Evolutionary conservation across 805 yeast genomes (phyloP), one percentile per base, ranked within the genome.

Genomic region (Candida peoriensis): DNA sequence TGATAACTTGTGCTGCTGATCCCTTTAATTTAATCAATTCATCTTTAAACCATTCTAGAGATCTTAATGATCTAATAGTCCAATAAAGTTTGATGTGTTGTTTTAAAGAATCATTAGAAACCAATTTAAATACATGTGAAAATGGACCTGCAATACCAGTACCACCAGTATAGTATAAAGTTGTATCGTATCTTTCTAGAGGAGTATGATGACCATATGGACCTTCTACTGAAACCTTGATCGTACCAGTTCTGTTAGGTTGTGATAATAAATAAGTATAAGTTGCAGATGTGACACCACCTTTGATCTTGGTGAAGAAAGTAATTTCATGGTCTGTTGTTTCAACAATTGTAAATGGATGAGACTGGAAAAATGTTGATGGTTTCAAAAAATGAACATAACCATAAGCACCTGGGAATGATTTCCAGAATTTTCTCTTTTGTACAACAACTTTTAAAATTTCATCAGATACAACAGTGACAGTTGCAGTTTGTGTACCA

Each of bases 261-360:
- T 27, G 32, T 48, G 42, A 34, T 30, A 28, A 57, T 55, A 40
- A 48, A 22, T 33, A 54, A 36, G 41, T 60, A 30, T 49, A 65
- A 27, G 42, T 36, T 15, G 41, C 32, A 14, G 53, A 46, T n/a
- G 54, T 50, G 21, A 76, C 57, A 49, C 86, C 87, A 21, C 71
- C 69, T 54, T 76, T 75, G 31, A 67, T 71, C 52, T 72, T 74
- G 41, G 74, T 64, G 44, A 58, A 66, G 41, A 73, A 61, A 4
- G 64, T 60, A 19, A 75, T 55, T 33, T 59, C 56, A 42, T 59
- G 58, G 24, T 60, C 61, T 34, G 50, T 51, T 5, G 68, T 55
- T 34, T 68, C 68, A 28, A 72, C 63, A 18, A 74, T 58, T 4
- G 90, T 78, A 58, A 84, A 81, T 11, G 90, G 90, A 52, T 81